Base-by-base conservation (phyloP, 2,329 filamentous ascomycete species). In the Colletotrichum simmondsii region DNA sequence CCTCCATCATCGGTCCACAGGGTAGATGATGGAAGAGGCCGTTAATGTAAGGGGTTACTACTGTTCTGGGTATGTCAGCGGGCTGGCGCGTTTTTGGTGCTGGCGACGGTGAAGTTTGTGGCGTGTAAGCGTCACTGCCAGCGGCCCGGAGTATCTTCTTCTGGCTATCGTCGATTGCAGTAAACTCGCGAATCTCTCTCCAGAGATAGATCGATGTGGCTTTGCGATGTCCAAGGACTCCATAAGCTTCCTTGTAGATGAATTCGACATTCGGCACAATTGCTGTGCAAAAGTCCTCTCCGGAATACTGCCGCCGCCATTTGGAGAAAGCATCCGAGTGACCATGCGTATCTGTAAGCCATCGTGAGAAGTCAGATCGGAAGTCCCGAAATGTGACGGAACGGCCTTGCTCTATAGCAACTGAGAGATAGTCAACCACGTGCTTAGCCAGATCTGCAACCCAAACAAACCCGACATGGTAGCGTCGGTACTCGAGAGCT, bases 41-140 rank as follows among this genome's bases (percentile, higher is more conserved):
- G 72, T 90, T 87, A 0, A 93, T 88, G 68, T 92, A 94, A 0
- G 92, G 89, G 0, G 94, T 96, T 0, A 95, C 92, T 0, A 94
- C 81, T 0, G 94, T 96, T 4, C 79, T 78, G 0, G 79, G 73
- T 5, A 79, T 72, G 7, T 30, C 19, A 4, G 6, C 14, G 4
- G 28, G 3, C 5, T 67, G 5, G 14, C 8, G 5, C 24, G 12
- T 60, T 5, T 16, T 30, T 5, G 70, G 22, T 5, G 53, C 24
- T 6, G 70, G 22, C 5, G 46, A 53, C 3, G 14, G 19, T 8
- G 53, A 59, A 11, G 37, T 24, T 7, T 5, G 26, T 22, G 32
- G 46, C n/a, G 62, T 24, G 12, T 28, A 37, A 2, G 49, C 10
- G 75, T 54, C 52, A 10, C 26, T 52, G 1, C 24, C 28, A 11